phyloP scores from a whole-genome alignment of 768 basidiomycete genomes.

The Mycena chlorophos region DNA sequence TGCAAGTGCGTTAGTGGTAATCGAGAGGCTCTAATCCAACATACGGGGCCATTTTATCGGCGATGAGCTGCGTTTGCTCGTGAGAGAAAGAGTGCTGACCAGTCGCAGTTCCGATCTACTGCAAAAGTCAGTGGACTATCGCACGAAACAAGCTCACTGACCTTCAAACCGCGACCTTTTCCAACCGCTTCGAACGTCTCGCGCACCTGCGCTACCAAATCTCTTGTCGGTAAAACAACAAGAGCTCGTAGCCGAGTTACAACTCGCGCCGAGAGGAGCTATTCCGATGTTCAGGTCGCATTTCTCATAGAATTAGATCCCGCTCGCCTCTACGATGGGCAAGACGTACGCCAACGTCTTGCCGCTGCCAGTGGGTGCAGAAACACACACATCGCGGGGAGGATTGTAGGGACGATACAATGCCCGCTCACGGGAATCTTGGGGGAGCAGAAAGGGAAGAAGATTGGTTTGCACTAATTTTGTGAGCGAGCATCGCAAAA shows the following conservation, averaged over 20 bases:
- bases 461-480: conserved; percentile 82
- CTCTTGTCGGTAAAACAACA: conserved; percentile 89
- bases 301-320: neutral
- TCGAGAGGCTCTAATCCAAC: conserved; percentile 23
- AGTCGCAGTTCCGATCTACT: conserved; percentile 74
- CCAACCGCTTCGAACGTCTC: conserved; percentile 87
- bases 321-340: conserved; percentile 81
- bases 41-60: conserved; percentile 55
- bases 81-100: conserved; percentile 94
- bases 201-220: conserved; percentile 87
- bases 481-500: neutral
- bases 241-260: conserved; percentile 86
- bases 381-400: conserved; percentile 85
- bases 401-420: conserved; percentile 68
- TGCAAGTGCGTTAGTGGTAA: conserved; percentile 29
- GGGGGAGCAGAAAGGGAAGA: conserved; percentile 74
- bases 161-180: conserved; percentile 87
- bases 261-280: conserved; percentile 73
- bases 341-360: conserved; percentile 97
- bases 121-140: conserved; percentile 1
- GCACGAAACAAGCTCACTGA: conserved; percentile 28
- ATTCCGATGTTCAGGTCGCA: neutral
- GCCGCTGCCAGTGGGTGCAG: conserved; percentile 96
- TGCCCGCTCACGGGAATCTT: conserved; percentile 37
- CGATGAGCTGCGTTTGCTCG: conserved; percentile 82